Conservation (phyloP, 2,329 filamentous ascomycete genomes). For the Stachybotrys elegans region DNA sequence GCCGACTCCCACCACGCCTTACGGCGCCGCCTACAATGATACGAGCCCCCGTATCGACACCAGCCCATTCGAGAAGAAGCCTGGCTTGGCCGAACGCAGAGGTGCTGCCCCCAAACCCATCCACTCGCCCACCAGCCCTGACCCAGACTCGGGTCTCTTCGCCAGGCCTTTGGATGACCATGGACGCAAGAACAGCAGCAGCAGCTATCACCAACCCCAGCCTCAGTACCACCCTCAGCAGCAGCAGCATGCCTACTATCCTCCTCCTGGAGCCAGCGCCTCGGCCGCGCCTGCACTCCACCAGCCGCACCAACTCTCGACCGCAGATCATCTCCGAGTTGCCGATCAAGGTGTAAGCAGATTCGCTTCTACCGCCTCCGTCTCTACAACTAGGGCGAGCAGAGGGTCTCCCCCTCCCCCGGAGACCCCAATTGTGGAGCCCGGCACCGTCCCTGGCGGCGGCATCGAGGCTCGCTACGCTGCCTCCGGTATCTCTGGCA, state of each 20-base stretch:
- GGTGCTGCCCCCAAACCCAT: slow-evolving; percentile 78
- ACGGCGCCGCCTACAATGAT: slow-evolving; percentile 43
- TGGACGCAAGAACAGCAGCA: slow-evolving; percentile 33
- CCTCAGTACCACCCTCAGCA: slow-evolving; percentile 43
- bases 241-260: slow-evolving; percentile 57
- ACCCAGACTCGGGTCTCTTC: slow-evolving; percentile 74
- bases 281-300: slow-evolving; percentile 18
- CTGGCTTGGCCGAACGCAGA: slow-evolving; percentile 72
- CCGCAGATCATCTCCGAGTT: slow-evolving; percentile 21
- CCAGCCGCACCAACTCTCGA: slow-evolving; percentile 8
- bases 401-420: slow-evolving; percentile 92
- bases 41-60: slow-evolving; percentile 45
- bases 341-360: slow-evolving; percentile 51
- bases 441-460: slow-evolving; percentile 63
- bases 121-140: slow-evolving; percentile 75
- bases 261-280: slow-evolving; percentile 42
- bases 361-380: slow-evolving; percentile 80
- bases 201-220: slow-evolving; percentile 33
- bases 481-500: slow-evolving; percentile 82
- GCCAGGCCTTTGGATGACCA: slow-evolving; percentile 54
- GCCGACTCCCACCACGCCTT: slow-evolving; percentile 38
- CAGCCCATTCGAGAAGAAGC: slow-evolving; percentile 52
- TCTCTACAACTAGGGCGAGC: slow-evolving; percentile 85
- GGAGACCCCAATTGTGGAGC: slow-evolving; percentile 79
- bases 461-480: slow-evolving; percentile 91